A percentile compares a stretch with the other conserved stretches of the same genome.
Evolutionary conservation across 139 green algal species (phyloP).

Genomic region (Tetraselmis chui): DNA sequence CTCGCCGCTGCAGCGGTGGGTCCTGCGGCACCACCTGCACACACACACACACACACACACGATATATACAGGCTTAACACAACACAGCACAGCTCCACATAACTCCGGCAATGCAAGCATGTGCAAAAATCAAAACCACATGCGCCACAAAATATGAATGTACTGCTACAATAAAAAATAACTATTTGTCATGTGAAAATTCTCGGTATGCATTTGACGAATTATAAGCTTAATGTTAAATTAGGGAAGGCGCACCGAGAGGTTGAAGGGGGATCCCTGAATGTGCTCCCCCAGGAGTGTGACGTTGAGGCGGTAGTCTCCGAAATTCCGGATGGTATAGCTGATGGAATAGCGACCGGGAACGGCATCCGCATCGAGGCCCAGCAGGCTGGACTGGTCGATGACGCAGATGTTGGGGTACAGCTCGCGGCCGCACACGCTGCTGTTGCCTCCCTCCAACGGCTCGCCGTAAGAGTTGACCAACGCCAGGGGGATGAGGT

Average conservation of each 20-base stretch:
- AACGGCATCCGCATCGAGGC: not conserved
- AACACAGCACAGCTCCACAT: no score
- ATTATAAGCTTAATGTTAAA: no score
- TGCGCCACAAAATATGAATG: no score
- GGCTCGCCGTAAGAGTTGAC: constrained; percentile 11
- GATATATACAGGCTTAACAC: no score
- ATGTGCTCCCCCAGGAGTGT: constrained; percentile 15
- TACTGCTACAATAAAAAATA: no score
- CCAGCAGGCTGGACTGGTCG: not conserved
- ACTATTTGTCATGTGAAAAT: no score
- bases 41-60: no score
- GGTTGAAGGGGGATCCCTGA: constrained; percentile 8
- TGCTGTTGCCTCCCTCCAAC: not conserved
- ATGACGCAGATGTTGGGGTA: constrained; percentile 4
- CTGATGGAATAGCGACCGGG: constrained; percentile 11
- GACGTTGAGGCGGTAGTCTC: constrained; percentile 10
- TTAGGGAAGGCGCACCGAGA: constrained; percentile 4
- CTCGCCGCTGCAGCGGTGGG: constrained; percentile 5
- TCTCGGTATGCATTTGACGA: no score
- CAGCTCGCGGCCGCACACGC: not conserved
- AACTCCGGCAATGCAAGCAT: no score
- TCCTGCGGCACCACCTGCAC: not conserved
- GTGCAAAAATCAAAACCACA: no score
- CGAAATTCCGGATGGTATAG: constrained; percentile 16
- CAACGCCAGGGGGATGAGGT: not conserved